phyloP scores from a whole-genome alignment of 805 yeast species.

The Candida adriatica region DNA sequence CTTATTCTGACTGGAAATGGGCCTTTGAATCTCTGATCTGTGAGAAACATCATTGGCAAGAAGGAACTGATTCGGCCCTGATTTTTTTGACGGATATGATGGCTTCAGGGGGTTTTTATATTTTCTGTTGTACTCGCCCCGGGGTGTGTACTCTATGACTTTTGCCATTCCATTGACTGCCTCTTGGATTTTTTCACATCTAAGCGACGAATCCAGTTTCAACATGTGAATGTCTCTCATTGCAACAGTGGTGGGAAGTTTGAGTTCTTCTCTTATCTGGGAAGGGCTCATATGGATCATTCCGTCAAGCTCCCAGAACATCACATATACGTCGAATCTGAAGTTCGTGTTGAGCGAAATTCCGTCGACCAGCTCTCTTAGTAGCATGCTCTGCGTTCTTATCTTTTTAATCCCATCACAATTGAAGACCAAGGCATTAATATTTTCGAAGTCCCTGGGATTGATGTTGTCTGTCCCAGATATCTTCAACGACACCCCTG shows the following conservation, averaged over 20 bases:
- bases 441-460: constrained; percentile 21
- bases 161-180: constrained; percentile 19
- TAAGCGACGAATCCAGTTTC: constrained; percentile 25
- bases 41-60: not conserved
- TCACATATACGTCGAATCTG: constrained; percentile 27
- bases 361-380: constrained; percentile 29
- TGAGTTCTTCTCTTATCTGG: constrained; percentile 27
- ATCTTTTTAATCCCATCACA: constrained; percentile 30
- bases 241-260: constrained; percentile 21
- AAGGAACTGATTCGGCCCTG: not conserved
- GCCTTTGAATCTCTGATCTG: not conserved
- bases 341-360: constrained; percentile 28
- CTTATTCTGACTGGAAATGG: not conserved
- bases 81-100: too few species aligned
- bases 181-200: constrained; percentile 17
- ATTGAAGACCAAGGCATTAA: constrained; percentile 31
- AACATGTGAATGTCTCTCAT: constrained; percentile 25
- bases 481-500: constrained; percentile 14
- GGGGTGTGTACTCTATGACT: constrained; percentile 25
- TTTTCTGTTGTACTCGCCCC: constrained; percentile 25
- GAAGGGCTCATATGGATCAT: constrained; percentile 22
- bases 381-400: constrained; percentile 21
- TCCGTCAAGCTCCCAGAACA: constrained; percentile 34
- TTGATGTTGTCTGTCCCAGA: constrained; percentile 21
- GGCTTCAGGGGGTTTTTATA: constrained; percentile 7